Base-by-base conservation (phyloP, 805 yeast genomes). In the Tetrapisispora pingtungensis region DNA sequence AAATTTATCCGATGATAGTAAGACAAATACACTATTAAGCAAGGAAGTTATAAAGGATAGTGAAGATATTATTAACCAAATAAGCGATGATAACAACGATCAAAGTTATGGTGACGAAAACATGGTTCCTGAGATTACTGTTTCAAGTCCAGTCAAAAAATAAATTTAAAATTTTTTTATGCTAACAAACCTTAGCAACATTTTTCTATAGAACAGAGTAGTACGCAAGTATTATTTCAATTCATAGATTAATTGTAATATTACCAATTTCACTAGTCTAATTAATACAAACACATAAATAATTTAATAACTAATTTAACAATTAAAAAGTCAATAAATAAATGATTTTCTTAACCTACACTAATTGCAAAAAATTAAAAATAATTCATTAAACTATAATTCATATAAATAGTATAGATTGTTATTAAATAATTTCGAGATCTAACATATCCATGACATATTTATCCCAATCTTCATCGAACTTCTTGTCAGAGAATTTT, bases 401-500 rank as follows among this genome's bases (percentile, higher is more conserved):
- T 17, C 13, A 32, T 19, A 19, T 14, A 22, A 20, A 33, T 40
- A 18, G 10, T 12, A 37, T 12, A 17, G 5, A 15, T n/a, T 4
- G n/a, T n/a, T 8, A 28, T 17, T 37, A 37, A 17, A 37, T 37
- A 37, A 37, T 37, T 37, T 37, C 40, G 10, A 37, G 26, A 22
- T 43, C 34, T 22, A 37, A 18, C 31, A 20, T 17, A 22, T 49
- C 48, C 40, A 59, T 45, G 3, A 58, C 58, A 5, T 42, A 28
- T 32, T 53, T 46, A n/a, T 51, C 59, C 94, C 95, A 85, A 22
- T 65, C 62, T 7, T 49, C 50, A 33, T 69, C 74, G 56, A 85
- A 85, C 22, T 64, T 68, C 17, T 62, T 64, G 56, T 84, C 84
- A 5, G 86, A 77, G 55, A 86, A 85, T 57, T 75, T 72, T 41